A percentile compares a stretch with the other conserved stretches of the same genome.
Evolutionary conservation across 306 rosid species (phyloP).

Genomic region (Purshia tridentata): DNA sequence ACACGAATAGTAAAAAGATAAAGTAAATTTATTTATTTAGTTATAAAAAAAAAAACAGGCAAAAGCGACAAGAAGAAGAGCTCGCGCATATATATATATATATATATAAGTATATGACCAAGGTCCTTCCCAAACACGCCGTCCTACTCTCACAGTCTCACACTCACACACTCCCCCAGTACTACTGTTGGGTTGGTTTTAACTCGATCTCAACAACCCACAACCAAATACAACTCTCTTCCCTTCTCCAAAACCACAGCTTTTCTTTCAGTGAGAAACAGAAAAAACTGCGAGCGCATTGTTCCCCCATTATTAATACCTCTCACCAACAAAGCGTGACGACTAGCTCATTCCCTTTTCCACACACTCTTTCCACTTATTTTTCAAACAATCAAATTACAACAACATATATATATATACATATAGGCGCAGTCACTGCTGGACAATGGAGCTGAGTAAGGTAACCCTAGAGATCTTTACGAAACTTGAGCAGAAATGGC

Average conservation of each 20-base stretch:
- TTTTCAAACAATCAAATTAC: neutral
- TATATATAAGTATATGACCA: no score
- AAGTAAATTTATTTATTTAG: neutral
- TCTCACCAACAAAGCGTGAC: constrained; percentile 54
- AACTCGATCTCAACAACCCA: constrained; percentile 21
- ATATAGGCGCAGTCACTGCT: no score
- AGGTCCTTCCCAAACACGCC: constrained; percentile 7
- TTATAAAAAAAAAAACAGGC: neutral
- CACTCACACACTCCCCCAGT: neutral
- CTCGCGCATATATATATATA: constrained; percentile 23
- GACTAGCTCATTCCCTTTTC: neutral
- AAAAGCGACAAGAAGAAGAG: neutral
- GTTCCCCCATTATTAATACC: constrained; percentile 42
- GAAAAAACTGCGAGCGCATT: neutral
- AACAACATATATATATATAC: no score
- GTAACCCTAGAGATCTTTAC: constrained; percentile 85
- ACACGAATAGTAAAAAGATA: constrained; percentile 1
- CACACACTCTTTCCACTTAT: neutral
- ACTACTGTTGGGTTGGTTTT: neutral
- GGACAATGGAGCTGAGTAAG: constrained; percentile 72
- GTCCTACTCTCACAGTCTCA: constrained; percentile 2
- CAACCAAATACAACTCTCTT: neutral
- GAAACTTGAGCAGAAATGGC: constrained; percentile 93
- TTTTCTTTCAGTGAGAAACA: neutral
- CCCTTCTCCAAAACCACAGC: neutral